Conservation (phyloP, 2,329 filamentous ascomycete species). For the Fusarium redolens region DNA sequence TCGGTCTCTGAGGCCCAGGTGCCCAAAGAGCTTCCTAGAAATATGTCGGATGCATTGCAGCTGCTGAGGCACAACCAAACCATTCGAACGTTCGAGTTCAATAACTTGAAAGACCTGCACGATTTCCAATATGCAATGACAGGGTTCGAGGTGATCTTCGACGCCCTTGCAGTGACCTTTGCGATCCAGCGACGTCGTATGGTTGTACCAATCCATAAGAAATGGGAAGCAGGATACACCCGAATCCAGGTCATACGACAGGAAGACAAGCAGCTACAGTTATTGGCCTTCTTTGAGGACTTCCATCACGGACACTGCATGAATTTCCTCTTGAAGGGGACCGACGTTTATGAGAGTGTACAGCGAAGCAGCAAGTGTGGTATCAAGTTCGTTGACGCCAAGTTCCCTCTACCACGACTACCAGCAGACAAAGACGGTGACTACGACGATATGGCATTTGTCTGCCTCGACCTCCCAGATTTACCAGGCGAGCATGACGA, state of each 20-base stretch:
- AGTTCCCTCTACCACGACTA: slow-evolving; percentile 83
- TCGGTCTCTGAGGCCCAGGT: slow-evolving; percentile 77
- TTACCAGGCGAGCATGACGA: slow-evolving; percentile 94
- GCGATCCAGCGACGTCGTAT: slow-evolving; percentile 86
- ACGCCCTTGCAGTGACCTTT: slow-evolving; percentile 78
- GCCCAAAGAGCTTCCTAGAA: slow-evolving; percentile 69
- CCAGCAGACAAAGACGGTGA: slow-evolving; percentile 62
- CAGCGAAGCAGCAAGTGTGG: slow-evolving; percentile 73
- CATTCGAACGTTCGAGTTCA: slow-evolving; percentile 77
- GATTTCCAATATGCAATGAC: slow-evolving; percentile 83
- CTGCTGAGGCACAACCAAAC: slow-evolving; percentile 68
- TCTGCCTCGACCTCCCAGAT: slow-evolving; percentile 88
- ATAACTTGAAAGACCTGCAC: slow-evolving; percentile 76
- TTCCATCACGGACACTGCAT: slow-evolving; percentile 89
- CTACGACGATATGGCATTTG: slow-evolving; percentile 75
- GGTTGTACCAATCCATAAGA: slow-evolving; percentile 94
- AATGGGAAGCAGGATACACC: slow-evolving; percentile 86
- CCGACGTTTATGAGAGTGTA: slow-evolving; percentile 82
- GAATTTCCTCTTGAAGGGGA: slow-evolving; percentile 87
- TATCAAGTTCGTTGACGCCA: slow-evolving; percentile 86
- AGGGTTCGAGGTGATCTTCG: slow-evolving; percentile 80
- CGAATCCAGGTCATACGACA: slow-evolving; percentile 80
- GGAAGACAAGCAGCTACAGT: slow-evolving; percentile 77
- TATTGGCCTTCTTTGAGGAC: slow-evolving; percentile 88
- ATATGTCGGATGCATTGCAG: slow-evolving; percentile 73